Conservation (phyloP, 371 early-diverging fungal species). For the Apophysomyces variabilis region DNA sequence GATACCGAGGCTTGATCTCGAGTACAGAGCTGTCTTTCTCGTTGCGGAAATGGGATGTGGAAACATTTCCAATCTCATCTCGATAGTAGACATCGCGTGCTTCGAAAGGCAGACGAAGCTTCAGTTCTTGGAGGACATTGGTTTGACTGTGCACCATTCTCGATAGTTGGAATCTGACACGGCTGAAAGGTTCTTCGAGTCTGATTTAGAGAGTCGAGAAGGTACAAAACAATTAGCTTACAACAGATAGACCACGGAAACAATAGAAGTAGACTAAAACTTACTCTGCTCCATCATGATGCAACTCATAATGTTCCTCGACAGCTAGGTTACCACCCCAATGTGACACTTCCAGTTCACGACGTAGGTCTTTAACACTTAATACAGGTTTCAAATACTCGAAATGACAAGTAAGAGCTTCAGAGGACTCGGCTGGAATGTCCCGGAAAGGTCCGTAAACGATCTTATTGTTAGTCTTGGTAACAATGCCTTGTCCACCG, state of each 20-base stretch:
- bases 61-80: slow-evolving; percentile 97
- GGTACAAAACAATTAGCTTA: neutral
- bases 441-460: slow-evolving; percentile 79
- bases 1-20: slow-evolving; percentile 86
- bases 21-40: slow-evolving; percentile 59
- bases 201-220: slow-evolving; percentile 36
- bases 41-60: slow-evolving; percentile 79
- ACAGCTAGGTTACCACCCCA: slow-evolving; percentile 85
- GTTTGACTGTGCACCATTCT: slow-evolving; percentile 55
- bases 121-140: slow-evolving; percentile 61
- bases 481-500: slow-evolving; percentile 31
- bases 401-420: slow-evolving; percentile 63
- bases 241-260: neutral
- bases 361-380: slow-evolving; percentile 63
- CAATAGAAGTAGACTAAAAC: slow-evolving; percentile 15
- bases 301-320: slow-evolving; percentile 83
- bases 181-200: slow-evolving; percentile 76
- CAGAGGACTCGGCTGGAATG: slow-evolving; percentile 50
- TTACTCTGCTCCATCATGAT: slow-evolving; percentile 83
- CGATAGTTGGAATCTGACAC: slow-evolving; percentile 67
- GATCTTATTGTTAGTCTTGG: slow-evolving; percentile 58
- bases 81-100: slow-evolving; percentile 84
- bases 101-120: slow-evolving; percentile 64
- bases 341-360: slow-evolving; percentile 87
- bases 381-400: slow-evolving; percentile 67